Conservation (phyloP, 805 yeast genomes). For the Kodamaea kakaduensis region DNA sequence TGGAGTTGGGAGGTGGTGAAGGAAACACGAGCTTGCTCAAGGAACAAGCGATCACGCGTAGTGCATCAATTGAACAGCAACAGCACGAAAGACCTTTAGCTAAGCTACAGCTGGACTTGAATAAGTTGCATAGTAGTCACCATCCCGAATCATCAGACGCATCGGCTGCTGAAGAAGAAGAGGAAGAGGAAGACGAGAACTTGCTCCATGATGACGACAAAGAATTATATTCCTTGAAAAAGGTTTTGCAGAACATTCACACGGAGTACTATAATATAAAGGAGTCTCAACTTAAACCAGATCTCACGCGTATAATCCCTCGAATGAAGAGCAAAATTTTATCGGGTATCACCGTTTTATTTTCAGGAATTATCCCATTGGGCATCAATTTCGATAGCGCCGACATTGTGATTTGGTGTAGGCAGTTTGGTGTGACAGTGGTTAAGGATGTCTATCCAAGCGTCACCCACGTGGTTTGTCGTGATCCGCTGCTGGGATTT, state of each 20-base stretch:
- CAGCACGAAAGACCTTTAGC: conserved; percentile 83
- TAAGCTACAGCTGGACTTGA: conserved; percentile 70
- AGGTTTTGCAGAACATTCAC: conserved; percentile 63
- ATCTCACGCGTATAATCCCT: conserved; percentile 69
- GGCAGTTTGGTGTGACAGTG: conserved; percentile 85
- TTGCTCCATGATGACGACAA: conserved; percentile 75
- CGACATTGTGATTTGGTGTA: conserved; percentile 89
- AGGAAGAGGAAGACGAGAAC: conserved; percentile 40
- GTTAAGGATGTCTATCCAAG: conserved; percentile 63
- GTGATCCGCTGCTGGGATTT: conserved; percentile 49
- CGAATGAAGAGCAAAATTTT: conserved; percentile 67
- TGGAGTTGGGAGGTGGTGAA: conserved; percentile 49
- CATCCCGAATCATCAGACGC: conserved; percentile 20
- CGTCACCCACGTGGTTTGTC: conserved; percentile 87
- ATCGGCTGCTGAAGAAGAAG: conserved; percentile 20
- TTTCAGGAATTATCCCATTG: conserved; percentile 89
- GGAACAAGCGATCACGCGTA: conserved; percentile 59
- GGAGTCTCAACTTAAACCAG: conserved; percentile 37
- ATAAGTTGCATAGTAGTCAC: conserved; percentile 36
- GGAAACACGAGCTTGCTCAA: conserved; percentile 46
- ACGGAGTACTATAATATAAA: conserved; percentile 51
- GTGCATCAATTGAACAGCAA: conserved; percentile 71
- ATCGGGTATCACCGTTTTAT: conserved; percentile 62
- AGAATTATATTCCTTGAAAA: conserved; percentile 63
- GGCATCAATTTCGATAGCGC: conserved; percentile 69